A percentile compares a stretch with the other conserved stretches of the same genome.
Conservation (phyloP, 495 filamentous ascomycete genomes). For the Zalerion maritima region DNA sequence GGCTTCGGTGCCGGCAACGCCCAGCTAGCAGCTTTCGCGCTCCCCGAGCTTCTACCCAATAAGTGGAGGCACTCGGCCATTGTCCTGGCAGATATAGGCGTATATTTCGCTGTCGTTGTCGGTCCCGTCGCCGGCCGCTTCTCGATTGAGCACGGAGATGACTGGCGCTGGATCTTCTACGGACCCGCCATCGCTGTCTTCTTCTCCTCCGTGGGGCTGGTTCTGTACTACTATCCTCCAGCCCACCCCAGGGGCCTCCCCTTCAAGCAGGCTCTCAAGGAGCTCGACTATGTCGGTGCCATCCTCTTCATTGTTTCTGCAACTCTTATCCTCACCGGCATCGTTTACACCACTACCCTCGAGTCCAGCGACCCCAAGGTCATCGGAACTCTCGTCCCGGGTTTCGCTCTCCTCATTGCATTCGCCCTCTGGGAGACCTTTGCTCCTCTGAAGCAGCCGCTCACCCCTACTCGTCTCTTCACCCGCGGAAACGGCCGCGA, state of each 20-base stretch:
- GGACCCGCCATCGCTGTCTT: conserved; percentile 9
- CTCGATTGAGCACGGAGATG: conserved; percentile 9
- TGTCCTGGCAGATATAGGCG: conserved; percentile 14
- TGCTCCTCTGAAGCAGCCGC: conserved; percentile 10
- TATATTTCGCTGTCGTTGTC: conserved; percentile 17
- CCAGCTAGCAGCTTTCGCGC: conserved; percentile 18
- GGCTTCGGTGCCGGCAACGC: conserved; percentile 13
- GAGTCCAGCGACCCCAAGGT: conserved; percentile 8
- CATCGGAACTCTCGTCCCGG: conserved; percentile 11
- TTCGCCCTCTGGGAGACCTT: conserved; percentile 15
- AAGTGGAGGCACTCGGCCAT: conserved; percentile 20
- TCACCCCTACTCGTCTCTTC: conserved; percentile 14
- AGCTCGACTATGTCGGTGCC: conserved; percentile 16
- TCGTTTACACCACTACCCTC: conserved; percentile 12
- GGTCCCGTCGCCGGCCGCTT: conserved; percentile 18
- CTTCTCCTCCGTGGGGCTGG: conserved; percentile 15
- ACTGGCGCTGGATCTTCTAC: conserved; percentile 17
- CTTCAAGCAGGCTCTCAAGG: conserved; percentile 9
- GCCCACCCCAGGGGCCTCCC: conserved; percentile 15
- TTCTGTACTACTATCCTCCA: conserved; percentile 15
- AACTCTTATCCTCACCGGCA: conserved; percentile 11
- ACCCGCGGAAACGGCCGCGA: conserved; percentile 10
- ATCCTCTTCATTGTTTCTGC: conserved; percentile 12
- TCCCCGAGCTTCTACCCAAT: conserved; percentile 23
- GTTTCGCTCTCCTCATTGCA: conserved; percentile 8